Percentiles rank a stretch among this genome's conserved stretches.
phyloP scores from a whole-genome alignment of 257 asterid genomes.

The Nicotiana obtusifolia region DNA sequence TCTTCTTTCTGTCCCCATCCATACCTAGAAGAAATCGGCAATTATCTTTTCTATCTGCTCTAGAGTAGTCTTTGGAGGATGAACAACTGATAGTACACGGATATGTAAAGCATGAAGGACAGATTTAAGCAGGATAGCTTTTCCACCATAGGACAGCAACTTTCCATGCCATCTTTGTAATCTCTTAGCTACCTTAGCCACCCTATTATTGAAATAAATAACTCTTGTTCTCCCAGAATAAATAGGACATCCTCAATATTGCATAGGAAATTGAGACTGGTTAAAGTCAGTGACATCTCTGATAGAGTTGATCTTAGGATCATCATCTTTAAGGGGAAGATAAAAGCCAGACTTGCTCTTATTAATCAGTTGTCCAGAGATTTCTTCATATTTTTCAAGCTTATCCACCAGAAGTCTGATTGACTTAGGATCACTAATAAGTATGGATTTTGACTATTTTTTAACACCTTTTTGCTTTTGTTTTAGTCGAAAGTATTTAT shows the following conservation, averaged over 20 bases:
- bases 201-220: neutral
- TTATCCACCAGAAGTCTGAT: no score
- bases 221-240: neutral
- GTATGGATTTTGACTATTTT: no score
- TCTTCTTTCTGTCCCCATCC: neutral
- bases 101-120: neutral
- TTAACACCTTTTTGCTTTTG: no score
- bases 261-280: neutral
- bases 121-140: neutral
- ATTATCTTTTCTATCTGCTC: neutral
- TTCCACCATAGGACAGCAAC: no score
- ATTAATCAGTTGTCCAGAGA: neutral
- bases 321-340: neutral
- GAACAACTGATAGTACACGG: neutral
- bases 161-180: neutral
- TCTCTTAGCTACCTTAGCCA: neutral
- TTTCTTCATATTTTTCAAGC: no score
- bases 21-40: neutral
- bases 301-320: no score
- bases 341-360: no score
- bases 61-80: neutral
- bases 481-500: no score
- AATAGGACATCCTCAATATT: neutral
- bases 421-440: no score
- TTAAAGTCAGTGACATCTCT: neutral